Base-by-base conservation (phyloP, 306 rosid genomes). In the Morella rubra region DNA sequence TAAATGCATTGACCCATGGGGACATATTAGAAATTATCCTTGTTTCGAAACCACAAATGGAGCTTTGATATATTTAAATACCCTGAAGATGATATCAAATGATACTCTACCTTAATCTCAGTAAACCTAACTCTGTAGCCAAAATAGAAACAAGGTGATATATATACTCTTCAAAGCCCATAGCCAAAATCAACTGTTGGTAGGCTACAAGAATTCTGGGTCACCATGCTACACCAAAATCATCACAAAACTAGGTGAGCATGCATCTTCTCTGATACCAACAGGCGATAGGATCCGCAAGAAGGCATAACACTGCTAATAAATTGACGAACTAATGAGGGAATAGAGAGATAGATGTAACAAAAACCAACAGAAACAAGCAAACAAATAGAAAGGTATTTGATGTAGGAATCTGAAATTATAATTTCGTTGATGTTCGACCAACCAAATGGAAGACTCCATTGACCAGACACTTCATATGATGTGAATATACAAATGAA, bases 381-480 rank as follows among this genome's bases (percentile, higher is more conserved):
- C 22, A 7, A n/a, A 13, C 24, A 5, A 12, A 24, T 4, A 55
- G 61, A 22, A 55, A 55, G 61, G 13, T 18, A 11, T 18, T 55
- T 55, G 27, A 55, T n/a, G 61, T 55, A 2, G 27, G 27, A 55
- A 55, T 19, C 27, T 19, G 8, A 18, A 55, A 18, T 2, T 55
- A 55, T 55, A 18, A 6, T 55, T 19, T 55, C 19, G 32, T 24
- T 55, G 19, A 24, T 10, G 6, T 12, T 61, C 19, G 32, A 61
- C 44, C 27, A 5, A 61, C 44, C 65, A 58, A 58, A 61, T 27
- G 68, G 32, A 65, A 41, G 71, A 41, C 50, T 65, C 71, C 71
- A 18, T 41, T 13, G 71, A 49, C 13, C 16, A 42, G 12, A 32
- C 44, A 18, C 71, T 6, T 2, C 46, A 42, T 65, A 65, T 61